These are phyloP conservation scores for Backusella circina DNA, from an alignment of 192 early-diverging fungal species.

Conservation along the genomic window DNA sequence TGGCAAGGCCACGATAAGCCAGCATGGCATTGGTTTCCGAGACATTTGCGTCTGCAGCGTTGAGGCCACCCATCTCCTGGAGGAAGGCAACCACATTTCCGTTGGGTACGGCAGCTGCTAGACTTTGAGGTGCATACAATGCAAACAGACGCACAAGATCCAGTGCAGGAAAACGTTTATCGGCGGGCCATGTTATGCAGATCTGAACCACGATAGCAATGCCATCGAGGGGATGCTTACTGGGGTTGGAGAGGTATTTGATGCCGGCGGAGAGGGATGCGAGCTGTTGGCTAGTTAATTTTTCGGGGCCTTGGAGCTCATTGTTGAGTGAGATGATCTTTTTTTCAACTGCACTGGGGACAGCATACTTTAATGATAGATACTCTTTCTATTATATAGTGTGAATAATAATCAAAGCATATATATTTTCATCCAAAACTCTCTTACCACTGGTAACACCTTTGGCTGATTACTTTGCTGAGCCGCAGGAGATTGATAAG, in stretches of 20 bases:
- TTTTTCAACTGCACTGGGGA: constrained; percentile 62
- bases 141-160: constrained; percentile 78
- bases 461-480: background rate
- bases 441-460: constrained; percentile 14
- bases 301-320: constrained; percentile 7
- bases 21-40: constrained; percentile 78
- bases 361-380: constrained; percentile 68
- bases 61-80: constrained; percentile 32
- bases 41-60: constrained; percentile 26
- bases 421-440: no score
- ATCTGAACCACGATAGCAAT: constrained; percentile 48
- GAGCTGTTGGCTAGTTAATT: constrained; percentile 2
- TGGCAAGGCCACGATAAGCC: constrained; percentile 64
- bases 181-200: constrained; percentile 65
- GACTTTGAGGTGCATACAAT: constrained; percentile 42
- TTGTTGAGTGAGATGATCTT: constrained; percentile 75
- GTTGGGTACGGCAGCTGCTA: constrained; percentile 39
- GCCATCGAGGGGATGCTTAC: constrained; percentile 18
- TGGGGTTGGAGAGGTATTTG: constrained; percentile 37
- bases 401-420: no score
- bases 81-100: constrained; percentile 42
- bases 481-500: constrained; percentile 1
- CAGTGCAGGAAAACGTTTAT: constrained; percentile 73
- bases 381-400: constrained; percentile 37
- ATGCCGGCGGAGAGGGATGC: constrained; percentile 30